Evolutionary conservation across 495 filamentous ascomycete species (phyloP), one percentile per base, ranked within the genome.

Genomic region (Xylaria curta): DNA sequence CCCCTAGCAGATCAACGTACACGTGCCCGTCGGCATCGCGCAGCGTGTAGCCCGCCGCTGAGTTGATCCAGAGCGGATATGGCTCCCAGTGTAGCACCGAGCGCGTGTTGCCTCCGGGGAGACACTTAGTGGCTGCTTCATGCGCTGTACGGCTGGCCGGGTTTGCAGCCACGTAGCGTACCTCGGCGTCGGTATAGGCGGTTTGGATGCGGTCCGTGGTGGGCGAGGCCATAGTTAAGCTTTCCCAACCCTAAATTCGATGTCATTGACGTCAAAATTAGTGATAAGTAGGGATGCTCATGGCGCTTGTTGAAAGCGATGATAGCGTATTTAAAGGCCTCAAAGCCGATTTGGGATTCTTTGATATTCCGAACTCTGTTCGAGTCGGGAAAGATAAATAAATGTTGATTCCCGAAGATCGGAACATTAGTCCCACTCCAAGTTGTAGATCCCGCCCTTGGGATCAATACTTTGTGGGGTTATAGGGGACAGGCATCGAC

Each of bases 31-130:
- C 87, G 36, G 78, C 76, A 66, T 80, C 85, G 68, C 72, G 80
- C 40, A 87, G 72, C 28, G 72, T 79, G 64, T 77, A 78, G 2
- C 69, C 83, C 69, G 80, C 72, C 36, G 82, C 85, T 31, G 66
- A 81, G 64, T 73, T 77, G 78, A 86, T 81, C 73, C 78, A 79
- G 19, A 91, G 68, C 0, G 89, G 89, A 69, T 89, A 91, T 0
- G 89, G 89, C 4, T 75, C 76, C n/a, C 82, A 82, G 76, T 90
- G 83, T 0, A 91, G 81, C 2, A 89, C 79, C 3, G 85, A 87
- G 21, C 89, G 80, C 15, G 89, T 91, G 74, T 91, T 91, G 51
- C 89, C 89, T 19, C 89, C 89, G 0, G 89, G 89, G 4, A 90
- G 77, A 51, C 79, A 74, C 42, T 79, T 42, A 26, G 76, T 68